Conservation (phyloP, 192 early-diverging fungal genomes). For the Hyaloraphidium curvatum region DNA sequence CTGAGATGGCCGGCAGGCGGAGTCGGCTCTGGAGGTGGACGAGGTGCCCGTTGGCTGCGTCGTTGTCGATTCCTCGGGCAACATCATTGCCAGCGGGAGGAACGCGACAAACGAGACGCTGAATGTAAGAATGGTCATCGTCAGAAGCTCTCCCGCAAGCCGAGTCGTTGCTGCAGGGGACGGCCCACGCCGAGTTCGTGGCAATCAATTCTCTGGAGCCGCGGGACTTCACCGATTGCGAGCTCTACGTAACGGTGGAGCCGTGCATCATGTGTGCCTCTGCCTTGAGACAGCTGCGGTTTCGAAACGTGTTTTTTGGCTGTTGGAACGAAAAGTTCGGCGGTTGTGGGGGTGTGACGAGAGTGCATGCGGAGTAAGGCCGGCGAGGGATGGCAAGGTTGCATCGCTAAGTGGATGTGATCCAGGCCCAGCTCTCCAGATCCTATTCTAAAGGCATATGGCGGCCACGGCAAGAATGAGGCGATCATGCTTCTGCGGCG, state of each 20-base stretch:
- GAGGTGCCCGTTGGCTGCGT: conserved; percentile 98
- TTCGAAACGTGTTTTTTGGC: conserved; percentile 79
- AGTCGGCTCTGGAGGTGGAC: conserved; percentile 55
- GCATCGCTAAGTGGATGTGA: neutral
- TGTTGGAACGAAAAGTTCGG: conserved; percentile 91
- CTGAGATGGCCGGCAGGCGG: conserved; percentile 35
- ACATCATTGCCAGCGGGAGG: conserved; percentile 59
- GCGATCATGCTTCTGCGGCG: conserved; percentile 68
- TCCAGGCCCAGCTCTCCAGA: conserved; percentile 11
- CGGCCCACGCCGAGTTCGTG: conserved; percentile 84
- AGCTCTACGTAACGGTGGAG: conserved; percentile 91
- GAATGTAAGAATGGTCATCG: conserved; percentile 36
- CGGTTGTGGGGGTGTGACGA: conserved; percentile 79
- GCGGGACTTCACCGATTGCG: conserved; percentile 9
- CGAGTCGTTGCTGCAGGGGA: conserved; percentile 33
- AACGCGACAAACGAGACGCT: conserved; percentile 72
- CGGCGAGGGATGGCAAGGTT: neutral
- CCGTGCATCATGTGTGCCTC: conserved; percentile 97
- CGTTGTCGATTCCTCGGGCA: conserved; percentile 42
- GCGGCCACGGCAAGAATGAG: conserved; percentile 55
- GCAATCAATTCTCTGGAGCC: conserved; percentile 62
- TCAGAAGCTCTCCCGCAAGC: neutral
- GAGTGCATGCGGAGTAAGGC: conserved; percentile 49
- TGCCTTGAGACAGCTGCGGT: conserved; percentile 59
- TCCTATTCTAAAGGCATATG: conserved; percentile 31